phyloP scores from a whole-genome alignment of 2,329 filamentous ascomycete species.

The Botrytis aclada region DNA sequence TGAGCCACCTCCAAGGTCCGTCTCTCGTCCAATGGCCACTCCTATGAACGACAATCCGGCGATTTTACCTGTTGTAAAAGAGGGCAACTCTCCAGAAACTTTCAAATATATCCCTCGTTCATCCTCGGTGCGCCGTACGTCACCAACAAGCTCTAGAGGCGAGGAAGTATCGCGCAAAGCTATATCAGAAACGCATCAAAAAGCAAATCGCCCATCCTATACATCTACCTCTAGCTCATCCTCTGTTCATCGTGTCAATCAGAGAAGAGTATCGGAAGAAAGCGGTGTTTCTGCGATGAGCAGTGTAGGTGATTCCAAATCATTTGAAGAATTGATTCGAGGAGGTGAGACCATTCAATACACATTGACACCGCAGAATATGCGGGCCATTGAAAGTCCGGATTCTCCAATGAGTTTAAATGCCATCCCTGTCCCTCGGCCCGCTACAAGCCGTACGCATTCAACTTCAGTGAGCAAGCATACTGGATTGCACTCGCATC shows the following conservation, averaged over 20 bases:
- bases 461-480: slow-evolving; percentile 32
- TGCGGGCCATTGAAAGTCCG: slow-evolving; percentile 72
- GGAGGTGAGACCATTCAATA: slow-evolving; percentile 81
- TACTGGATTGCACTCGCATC: slow-evolving; percentile 28
- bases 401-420: slow-evolving; percentile 27
- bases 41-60: not conserved
- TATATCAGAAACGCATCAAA: slow-evolving; percentile 20
- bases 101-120: not conserved
- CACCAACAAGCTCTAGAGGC: slow-evolving; percentile 22
- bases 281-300: slow-evolving; percentile 38
- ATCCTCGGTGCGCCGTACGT: slow-evolving; percentile 20
- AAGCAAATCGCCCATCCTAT: slow-evolving; percentile 35
- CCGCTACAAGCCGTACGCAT: slow-evolving; percentile 30
- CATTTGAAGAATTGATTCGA: slow-evolving; percentile 77
- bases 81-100: not conserved
- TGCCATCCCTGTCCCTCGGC: slow-evolving; percentile 24
- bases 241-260: slow-evolving; percentile 46
- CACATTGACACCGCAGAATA: slow-evolving; percentile 75
- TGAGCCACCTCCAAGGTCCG: slow-evolving; percentile 16
- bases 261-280: slow-evolving; percentile 58
- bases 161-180: slow-evolving; percentile 23
- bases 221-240: slow-evolving; percentile 53
- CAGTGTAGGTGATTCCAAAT: slow-evolving; percentile 59
- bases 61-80: not conserved
- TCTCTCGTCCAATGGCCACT: not conserved